Percentiles rank a stretch among this genome's conserved stretches.
Evolutionary conservation across 345 rosid genomes (phyloP).

Genomic region (Hirschfeldia incana): DNA sequence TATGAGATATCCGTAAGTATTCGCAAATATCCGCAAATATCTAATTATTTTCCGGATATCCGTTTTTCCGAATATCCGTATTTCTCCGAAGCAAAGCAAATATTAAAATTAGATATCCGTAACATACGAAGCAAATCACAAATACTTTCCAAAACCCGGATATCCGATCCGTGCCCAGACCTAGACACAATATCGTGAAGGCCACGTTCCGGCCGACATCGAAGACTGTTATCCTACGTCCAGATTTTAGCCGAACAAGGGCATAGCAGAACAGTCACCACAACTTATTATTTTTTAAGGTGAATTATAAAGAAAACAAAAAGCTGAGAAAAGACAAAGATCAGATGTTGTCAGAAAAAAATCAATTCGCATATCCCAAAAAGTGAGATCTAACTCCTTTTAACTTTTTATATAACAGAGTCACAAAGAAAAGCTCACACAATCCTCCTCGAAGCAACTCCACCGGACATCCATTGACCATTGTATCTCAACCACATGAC

Average conservation of each 20-base stretch:
- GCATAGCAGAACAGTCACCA: slow-evolving; percentile 18
- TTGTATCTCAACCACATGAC: neutral
- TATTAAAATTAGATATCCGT: too few relatives aligned
- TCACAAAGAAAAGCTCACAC: slow-evolving; percentile 29
- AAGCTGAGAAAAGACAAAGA: neutral
- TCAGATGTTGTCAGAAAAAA: neutral
- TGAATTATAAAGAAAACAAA: neutral
- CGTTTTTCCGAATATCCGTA: too few relatives aligned
- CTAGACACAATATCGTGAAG: neutral
- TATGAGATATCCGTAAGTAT: too few relatives aligned
- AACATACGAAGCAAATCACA: too few relatives aligned
- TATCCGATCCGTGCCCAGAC: too few relatives aligned
- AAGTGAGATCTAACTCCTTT: slow-evolving; percentile 26
- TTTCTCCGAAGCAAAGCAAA: too few relatives aligned
- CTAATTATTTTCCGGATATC: too few relatives aligned
- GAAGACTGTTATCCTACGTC: slow-evolving; percentile 8
- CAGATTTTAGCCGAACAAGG: slow-evolving; percentile 18
- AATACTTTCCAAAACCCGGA: too few relatives aligned
- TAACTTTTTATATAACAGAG: slow-evolving; percentile 9
- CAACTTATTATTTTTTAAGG: neutral
- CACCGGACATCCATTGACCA: slow-evolving; percentile 20
- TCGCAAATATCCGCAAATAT: too few relatives aligned
- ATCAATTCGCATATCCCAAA: neutral
- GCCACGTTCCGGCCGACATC: slow-evolving; percentile 23
- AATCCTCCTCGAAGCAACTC: slow-evolving; percentile 23